Evolutionary conservation across 768 basidiomycete species (phyloP).

Genomic region (Boletus tomentosulus): DNA sequence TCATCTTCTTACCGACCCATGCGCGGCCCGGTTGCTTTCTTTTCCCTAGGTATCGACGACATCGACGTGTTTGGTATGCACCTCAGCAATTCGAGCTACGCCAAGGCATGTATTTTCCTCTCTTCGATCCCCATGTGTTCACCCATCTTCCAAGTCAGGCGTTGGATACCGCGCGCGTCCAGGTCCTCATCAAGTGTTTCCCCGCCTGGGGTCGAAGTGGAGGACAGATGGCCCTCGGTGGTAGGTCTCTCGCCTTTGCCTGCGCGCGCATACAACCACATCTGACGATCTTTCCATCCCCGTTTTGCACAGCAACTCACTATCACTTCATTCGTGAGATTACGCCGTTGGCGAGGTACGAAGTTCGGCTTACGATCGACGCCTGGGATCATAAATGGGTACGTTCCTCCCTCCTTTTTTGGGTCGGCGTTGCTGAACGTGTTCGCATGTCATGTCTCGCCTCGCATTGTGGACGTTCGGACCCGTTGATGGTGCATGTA

Average conservation of each 20-base stretch:
- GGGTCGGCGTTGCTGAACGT: neutral
- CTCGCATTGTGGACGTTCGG: neutral
- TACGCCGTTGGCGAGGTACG: conserved; percentile 55
- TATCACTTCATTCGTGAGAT: conserved; percentile 71
- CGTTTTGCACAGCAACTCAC: conserved; percentile 47
- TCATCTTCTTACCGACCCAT: neutral
- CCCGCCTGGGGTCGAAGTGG: conserved; percentile 55
- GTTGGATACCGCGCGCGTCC: conserved; percentile 47
- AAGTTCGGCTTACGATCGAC: conserved; percentile 53
- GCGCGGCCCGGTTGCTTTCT: neutral
- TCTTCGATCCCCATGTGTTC: neutral
- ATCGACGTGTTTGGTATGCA: conserved; percentile 64
- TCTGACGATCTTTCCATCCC: neutral
- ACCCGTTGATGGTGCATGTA: neutral
- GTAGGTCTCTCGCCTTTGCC: conserved; percentile 8
- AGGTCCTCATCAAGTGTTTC: conserved; percentile 45
- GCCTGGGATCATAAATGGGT: conserved; percentile 84
- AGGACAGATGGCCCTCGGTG: conserved; percentile 59
- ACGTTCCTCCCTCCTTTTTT: conserved; percentile 18
- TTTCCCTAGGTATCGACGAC: conserved; percentile 57
- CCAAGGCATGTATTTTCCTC: conserved; percentile 45
- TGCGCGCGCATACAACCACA: too few relatives aligned
- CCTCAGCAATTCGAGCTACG: conserved; percentile 78
- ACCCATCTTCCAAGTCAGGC: conserved; percentile 24
- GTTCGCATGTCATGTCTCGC: neutral